These are phyloP conservation scores for Penicillium sp. DNA, from an alignment of 2,329 filamentous ascomycete genomes.

Conservation along the genomic window DNA sequence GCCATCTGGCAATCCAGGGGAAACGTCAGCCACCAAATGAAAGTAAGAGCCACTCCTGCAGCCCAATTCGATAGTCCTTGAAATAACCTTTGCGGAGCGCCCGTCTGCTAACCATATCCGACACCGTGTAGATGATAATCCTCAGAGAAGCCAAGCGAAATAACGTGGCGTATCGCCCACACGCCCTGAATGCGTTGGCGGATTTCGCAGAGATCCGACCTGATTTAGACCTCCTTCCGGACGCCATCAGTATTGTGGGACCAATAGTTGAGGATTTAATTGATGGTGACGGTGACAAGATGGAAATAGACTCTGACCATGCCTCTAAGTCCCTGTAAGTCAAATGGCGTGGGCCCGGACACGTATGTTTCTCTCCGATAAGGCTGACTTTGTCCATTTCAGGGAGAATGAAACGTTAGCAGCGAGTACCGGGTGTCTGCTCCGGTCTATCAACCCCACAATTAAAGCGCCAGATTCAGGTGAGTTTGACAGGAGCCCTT, in stretches of 20 bases:
- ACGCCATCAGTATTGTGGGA: conserved; percentile 61
- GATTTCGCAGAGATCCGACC: conserved; percentile 64
- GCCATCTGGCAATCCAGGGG: conserved; percentile 54
- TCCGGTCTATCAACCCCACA: conserved; percentile 34
- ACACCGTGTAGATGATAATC: conserved; percentile 47
- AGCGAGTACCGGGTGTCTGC: conserved; percentile 35
- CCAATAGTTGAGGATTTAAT: conserved; percentile 58
- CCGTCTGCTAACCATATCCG: conserved; percentile 7
- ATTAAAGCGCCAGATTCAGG: conserved; percentile 22
- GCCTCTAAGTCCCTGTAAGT: conserved; percentile 35
- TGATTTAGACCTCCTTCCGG: conserved; percentile 66
- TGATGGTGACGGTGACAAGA: conserved; percentile 54
- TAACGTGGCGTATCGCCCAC: conserved; percentile 76
- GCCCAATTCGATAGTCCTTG: conserved; percentile 7
- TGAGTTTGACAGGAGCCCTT: conserved; percentile 18
- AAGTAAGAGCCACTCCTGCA: conserved; percentile 46
- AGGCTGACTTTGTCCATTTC: conserved; percentile 2
- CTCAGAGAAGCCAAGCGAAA: conserved; percentile 87
- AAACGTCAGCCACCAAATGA: conserved; percentile 63
- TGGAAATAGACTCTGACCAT: conserved; percentile 61
- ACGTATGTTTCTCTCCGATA: background rate
- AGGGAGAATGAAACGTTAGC: conserved; percentile 35
- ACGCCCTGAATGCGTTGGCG: conserved; percentile 70
- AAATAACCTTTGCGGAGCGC: conserved; percentile 1
- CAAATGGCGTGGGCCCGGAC: background rate